A percentile compares a stretch with the other conserved stretches of the same genome.
These are phyloP conservation scores for Hygrocybe coccinea DNA, from an alignment of 768 basidiomycete genomes.

Conservation along the genomic window DNA sequence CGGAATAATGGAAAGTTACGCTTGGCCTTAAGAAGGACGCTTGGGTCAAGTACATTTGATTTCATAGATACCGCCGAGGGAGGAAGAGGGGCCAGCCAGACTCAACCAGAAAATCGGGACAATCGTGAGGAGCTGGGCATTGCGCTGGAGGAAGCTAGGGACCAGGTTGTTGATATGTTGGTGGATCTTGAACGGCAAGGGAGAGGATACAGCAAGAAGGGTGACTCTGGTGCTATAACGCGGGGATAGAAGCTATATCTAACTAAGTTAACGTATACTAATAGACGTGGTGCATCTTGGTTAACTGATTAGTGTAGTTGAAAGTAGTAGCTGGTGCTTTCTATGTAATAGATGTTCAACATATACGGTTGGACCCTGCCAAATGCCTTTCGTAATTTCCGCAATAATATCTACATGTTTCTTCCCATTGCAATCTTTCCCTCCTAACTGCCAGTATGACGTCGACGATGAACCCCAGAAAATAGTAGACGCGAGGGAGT, in stretches of 20 bases:
- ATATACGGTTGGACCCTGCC: too few relatives aligned
- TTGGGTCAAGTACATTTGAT: slow-evolving; percentile 52
- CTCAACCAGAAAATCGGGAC: slow-evolving; percentile 10
- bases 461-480: too few relatives aligned
- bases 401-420: too few relatives aligned
- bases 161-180: slow-evolving; percentile 71
- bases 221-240: background rate
- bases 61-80: background rate
- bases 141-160: slow-evolving; percentile 65
- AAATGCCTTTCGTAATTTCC: too few relatives aligned
- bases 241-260: background rate
- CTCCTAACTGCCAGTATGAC: too few relatives aligned
- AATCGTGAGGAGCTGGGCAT: slow-evolving; percentile 1
- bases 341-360: too few relatives aligned
- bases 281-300: too few relatives aligned
- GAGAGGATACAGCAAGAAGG: background rate
- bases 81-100: slow-evolving; percentile 36
- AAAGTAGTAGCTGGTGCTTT: too few relatives aligned
- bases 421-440: too few relatives aligned
- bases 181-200: slow-evolving; percentile 37
- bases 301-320: too few relatives aligned
- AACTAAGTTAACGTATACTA: too few relatives aligned
- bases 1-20: slow-evolving; percentile 38
- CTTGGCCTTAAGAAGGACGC: slow-evolving; percentile 44
- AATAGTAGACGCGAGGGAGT: too few relatives aligned